Evolutionary conservation across 1,284 basidiomycete species (phyloP), one percentile per base, ranked within the genome.

Genomic region (Cryptococcus neoformans): DNA sequence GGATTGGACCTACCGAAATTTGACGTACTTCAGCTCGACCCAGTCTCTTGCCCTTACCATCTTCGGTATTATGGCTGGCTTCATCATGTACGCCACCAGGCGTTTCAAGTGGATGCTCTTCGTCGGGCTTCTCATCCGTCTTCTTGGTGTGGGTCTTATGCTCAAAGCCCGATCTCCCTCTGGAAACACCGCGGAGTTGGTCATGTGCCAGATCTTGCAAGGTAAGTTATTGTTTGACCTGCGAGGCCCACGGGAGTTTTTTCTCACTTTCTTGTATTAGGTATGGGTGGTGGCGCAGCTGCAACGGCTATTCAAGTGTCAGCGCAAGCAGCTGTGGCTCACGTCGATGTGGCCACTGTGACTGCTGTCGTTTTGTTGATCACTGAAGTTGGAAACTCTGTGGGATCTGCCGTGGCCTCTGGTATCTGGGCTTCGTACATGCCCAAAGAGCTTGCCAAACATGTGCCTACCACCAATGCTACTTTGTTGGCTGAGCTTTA

Each of bases 301-400:
- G 82, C 86, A 1, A 81, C 86, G 49, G 78, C 85, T 7, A 80
- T 83, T 4, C 87, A 88, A 72, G 87, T 91, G 55, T 86, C 84
- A 41, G 86, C 89, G 0, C 91, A 93, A 73, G 89, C 88, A 3
- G 81, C 84, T 9, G 89, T 91, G 1, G 80, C 85, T 0, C 89
- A 90, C 69, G 74, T 78, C 35, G 89, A 92, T 64, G 85, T 92
- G 17, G 90, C 89, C 0, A 85, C 87, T 63, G 87, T 87, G 53
- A 92, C 88, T 4, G 90, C 91, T 0, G 80, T 92, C 60, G 84
- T 92, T 12, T 80, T 92, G 38, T 81, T 93, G 41, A 76, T 81
- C 48, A 80, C 81, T 39, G 82, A 83, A 66, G 78, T 83, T 12
- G 82, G 82, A 28, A 81, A 81, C 57, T 78, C 78, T 9, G 76